Percentiles rank a stretch among this genome's conserved stretches.
These are phyloP conservation scores for Rhodamnia argentea DNA, from an alignment of 345 rosid genomes.

Conservation along the genomic window DNA sequence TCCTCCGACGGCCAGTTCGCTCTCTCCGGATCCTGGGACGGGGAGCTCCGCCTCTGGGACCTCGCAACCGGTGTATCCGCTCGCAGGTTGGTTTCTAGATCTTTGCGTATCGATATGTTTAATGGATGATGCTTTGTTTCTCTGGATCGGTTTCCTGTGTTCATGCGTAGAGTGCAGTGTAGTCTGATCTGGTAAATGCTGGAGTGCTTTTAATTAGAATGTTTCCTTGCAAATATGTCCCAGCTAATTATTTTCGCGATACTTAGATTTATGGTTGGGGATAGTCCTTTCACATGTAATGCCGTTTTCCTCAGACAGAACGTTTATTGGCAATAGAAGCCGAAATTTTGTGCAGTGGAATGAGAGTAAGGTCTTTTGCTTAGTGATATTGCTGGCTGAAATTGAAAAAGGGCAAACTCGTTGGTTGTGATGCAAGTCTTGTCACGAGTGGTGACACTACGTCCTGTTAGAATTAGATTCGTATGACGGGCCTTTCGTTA, in stretches of 20 bases:
- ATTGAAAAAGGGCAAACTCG: neutral
- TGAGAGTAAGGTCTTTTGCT: neutral
- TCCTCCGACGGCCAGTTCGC: conserved; percentile 76
- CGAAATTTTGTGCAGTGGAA: neutral
- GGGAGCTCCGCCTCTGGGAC: conserved; percentile 54
- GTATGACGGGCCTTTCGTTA: neutral
- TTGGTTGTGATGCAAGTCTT: neutral
- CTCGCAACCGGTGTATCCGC: conserved; percentile 33
- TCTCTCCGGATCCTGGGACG: conserved; percentile 51
- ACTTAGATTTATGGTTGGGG: neutral
- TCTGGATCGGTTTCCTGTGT: neutral
- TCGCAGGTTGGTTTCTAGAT: conserved; percentile 12
- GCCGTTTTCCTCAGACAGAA: neutral
- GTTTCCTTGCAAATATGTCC: neutral
- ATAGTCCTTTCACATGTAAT: neutral
- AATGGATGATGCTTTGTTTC: neutral
- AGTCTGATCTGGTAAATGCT: neutral
- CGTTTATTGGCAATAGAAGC: neutral
- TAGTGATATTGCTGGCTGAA: neutral
- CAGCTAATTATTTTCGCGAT: neutral
- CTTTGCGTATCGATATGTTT: neutral
- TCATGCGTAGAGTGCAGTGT: neutral
- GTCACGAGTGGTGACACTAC: neutral
- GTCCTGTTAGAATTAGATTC: neutral
- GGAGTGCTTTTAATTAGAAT: neutral